phyloP scores from a whole-genome alignment of 1,284 basidiomycete genomes.

The Pseudozyma sp. region DNA sequence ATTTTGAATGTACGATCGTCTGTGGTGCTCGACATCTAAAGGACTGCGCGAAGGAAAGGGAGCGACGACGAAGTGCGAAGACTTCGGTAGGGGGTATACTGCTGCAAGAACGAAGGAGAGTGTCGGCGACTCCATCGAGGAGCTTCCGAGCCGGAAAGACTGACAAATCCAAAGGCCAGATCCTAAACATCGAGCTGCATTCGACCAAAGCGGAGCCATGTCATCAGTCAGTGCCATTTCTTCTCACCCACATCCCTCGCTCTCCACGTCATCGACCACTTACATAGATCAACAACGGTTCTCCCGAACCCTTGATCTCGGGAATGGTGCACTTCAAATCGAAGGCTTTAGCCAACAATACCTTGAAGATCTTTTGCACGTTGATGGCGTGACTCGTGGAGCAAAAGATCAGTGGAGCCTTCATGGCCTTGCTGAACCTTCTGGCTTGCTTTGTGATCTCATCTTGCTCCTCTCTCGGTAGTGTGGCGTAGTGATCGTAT shows the following conservation, averaged over 20 bases:
- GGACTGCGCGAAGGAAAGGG: background rate
- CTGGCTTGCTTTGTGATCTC: constrained; percentile 89
- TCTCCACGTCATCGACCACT: constrained; percentile 3
- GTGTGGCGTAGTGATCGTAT: constrained; percentile 95
- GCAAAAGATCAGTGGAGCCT: constrained; percentile 96
- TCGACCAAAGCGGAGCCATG: background rate
- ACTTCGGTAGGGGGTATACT: background rate
- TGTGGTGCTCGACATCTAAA: background rate
- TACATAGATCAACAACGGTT: constrained; percentile 60
- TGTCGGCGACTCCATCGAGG: too few relatives aligned
- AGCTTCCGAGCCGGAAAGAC: too few relatives aligned
- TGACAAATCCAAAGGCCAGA: background rate
- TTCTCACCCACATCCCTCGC: too few relatives aligned
- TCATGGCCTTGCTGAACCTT: constrained; percentile 97
- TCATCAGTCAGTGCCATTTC: background rate
- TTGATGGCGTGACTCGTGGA: constrained; percentile 98
- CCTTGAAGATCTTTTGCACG: constrained; percentile 84
- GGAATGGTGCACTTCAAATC: constrained; percentile 64
- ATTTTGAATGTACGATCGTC: too few relatives aligned
- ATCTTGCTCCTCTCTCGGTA: constrained; percentile 95
- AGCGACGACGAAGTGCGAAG: background rate
- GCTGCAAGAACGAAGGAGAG: too few relatives aligned
- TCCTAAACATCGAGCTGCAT: constrained; percentile 20
- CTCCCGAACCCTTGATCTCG: constrained; percentile 57
- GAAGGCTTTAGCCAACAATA: constrained; percentile 70